Evolutionary conservation across 169 alveolate genomes (phyloP), one percentile per base, ranked within the genome.

Genomic region (Babesia gibsoni): DNA sequence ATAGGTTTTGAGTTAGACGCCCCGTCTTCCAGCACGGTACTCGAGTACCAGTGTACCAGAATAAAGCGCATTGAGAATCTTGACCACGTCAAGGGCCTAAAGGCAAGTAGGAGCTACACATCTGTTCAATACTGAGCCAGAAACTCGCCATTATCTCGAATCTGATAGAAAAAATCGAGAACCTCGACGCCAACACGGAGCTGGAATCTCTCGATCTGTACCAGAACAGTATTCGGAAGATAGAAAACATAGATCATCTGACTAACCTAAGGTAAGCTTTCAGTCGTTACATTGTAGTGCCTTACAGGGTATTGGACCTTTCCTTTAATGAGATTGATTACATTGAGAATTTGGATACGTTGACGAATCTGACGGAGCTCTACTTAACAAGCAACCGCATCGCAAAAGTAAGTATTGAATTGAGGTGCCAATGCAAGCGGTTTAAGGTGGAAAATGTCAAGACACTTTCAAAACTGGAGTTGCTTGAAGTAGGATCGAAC

Each of bases 401-500:
- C 35, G 36, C 93, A 22, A 83, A 67, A 56, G 88, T 91, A 45
- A 68, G 75, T 23, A 22, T 50, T 10, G 52, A 39, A 12, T n/a
- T n/a, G 59, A 50, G 27, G 36, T 18, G 0, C 20, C 18, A 5
- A 8, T n/a, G 6, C 10, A 43, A 12, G 33, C 10, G 30, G 25
- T 72, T 7, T 14, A 45, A 85, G 91, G 82, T 75, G 39, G 85
- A 67, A 46, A 85, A 85, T 48, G 48, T 91, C 18, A 69, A 74
- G 32, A 77, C 68, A 23, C 79, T 86, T 35, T 67, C 52, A 54
- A 65, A 89, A 20, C 78, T 93, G 79, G 70, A 65, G 75, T 78
- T 89, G 18, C 77, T 93, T 43, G 97, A 92, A 57, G 86, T 93
- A 37, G 95, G 95, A 29, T 90, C 93, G 39, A 93, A 93, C 81